A percentile compares a stretch with the other conserved stretches of the same genome.
Conservation (phyloP, 2,329 filamentous ascomycete species). For the Neobulgaria alba region DNA sequence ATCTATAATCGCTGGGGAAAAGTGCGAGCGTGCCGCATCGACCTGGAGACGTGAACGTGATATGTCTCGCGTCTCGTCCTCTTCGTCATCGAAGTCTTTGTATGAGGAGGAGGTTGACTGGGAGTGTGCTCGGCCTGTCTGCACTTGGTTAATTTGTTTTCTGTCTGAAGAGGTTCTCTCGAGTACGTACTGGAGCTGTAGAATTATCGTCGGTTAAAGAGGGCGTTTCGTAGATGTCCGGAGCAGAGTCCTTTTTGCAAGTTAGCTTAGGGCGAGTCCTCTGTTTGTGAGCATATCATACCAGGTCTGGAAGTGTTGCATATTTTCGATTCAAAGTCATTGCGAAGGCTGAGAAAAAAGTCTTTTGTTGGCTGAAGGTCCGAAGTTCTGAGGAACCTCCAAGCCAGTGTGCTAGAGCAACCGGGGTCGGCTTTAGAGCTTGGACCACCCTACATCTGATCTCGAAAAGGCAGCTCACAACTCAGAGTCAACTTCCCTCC, state of each 20-base stretch:
- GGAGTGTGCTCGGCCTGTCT: slow-evolving; percentile 38
- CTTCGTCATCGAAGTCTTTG: slow-evolving; percentile 53
- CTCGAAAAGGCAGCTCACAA: background rate
- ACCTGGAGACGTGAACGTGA: slow-evolving; percentile 69
- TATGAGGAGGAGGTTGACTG: slow-evolving; percentile 45
- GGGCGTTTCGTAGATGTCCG: slow-evolving; percentile 94
- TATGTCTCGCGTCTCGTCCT: slow-evolving; percentile 58
- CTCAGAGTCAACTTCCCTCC: too few species aligned
- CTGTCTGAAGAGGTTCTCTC: background rate
- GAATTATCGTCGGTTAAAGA: slow-evolving; percentile 86
- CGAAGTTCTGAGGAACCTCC: background rate
- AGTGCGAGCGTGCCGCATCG: slow-evolving; percentile 70
- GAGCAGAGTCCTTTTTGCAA: slow-evolving; percentile 81
- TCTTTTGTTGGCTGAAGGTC: background rate
- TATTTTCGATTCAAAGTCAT: slow-evolving; percentile 80
- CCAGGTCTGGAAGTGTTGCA: slow-evolving; percentile 70
- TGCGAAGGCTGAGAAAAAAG: background rate
- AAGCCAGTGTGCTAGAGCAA: too few species aligned
- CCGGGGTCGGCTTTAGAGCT: slow-evolving; percentile 8
- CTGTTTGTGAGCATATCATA: slow-evolving; percentile 31
- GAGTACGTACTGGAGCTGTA: slow-evolving; percentile 60
- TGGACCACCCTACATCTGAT: slow-evolving; percentile 7
- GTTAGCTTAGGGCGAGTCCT: background rate
- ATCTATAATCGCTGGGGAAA: slow-evolving; percentile 67
- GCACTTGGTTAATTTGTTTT: slow-evolving; percentile 15